Evolutionary conservation across 1,139 yeast species (phyloP).

Genomic region (Yamadazyma atlantica): DNA sequence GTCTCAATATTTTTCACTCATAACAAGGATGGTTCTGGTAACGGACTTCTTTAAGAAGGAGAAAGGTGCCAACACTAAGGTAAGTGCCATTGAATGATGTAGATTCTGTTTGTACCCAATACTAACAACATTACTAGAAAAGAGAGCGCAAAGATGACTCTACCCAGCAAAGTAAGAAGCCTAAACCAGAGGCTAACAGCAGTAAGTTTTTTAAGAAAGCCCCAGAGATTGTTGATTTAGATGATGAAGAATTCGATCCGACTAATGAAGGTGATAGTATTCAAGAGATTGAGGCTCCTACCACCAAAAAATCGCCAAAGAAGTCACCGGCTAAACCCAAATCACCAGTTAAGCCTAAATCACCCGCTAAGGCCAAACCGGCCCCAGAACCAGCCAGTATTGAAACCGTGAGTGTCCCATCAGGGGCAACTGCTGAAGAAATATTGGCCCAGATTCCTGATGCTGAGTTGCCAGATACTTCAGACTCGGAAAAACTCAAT

Average conservation of each 20-base stretch:
- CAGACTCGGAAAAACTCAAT: slow-evolving; percentile 52
- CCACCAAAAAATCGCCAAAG: slow-evolving; percentile 8
- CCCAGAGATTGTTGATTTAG: slow-evolving; percentile 20
- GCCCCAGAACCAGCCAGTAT: slow-evolving; percentile 1
- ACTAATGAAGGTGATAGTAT: slow-evolving; percentile 14
- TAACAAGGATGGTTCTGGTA: slow-evolving; percentile 19
- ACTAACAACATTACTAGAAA: slow-evolving; percentile 7
- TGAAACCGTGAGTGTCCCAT: slow-evolving; percentile 14
- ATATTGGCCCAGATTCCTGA: slow-evolving; percentile 64
- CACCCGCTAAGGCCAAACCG: slow-evolving; percentile 3
- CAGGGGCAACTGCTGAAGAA: slow-evolving; percentile 46
- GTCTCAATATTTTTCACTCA: slow-evolving; percentile 2
- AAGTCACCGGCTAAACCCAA: slow-evolving; percentile 10
- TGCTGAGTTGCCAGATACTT: slow-evolving; percentile 62
- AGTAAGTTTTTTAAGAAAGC: slow-evolving; percentile 8
- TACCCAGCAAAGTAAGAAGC: slow-evolving; percentile 4
- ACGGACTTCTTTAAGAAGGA: slow-evolving; percentile 19
- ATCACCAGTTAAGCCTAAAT: slow-evolving; percentile 6
- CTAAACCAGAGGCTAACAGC: slow-evolving; percentile 4
- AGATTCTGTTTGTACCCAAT: background rate
- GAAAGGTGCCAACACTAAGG: slow-evolving; percentile 7
- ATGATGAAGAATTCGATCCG: slow-evolving; percentile 18
- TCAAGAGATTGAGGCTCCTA: slow-evolving; percentile 8
- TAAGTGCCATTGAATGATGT: slow-evolving; percentile 5
- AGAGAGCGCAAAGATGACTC: slow-evolving; percentile 4